Evolutionary conservation across 164 flowering plant species (phyloP).

Genomic region (Protea cynaroides): DNA sequence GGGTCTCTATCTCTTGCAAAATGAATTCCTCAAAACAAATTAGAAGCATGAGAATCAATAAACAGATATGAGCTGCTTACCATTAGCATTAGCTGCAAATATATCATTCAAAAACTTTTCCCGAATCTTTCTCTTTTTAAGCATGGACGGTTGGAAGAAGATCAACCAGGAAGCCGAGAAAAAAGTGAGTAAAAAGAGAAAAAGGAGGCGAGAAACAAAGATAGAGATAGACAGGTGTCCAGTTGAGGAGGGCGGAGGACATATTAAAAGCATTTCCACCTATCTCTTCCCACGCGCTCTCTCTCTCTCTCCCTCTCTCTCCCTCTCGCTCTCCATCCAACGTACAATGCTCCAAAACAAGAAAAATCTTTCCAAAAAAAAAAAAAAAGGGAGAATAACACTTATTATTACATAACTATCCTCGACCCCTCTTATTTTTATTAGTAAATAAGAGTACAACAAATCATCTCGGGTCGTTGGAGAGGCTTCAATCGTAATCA

Average conservation of each 20-base stretch:
- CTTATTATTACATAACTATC: no score
- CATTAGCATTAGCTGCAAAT: constrained; percentile 6
- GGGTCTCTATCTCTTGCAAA: not conserved
- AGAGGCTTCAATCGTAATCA: no score
- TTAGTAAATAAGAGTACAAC: no score
- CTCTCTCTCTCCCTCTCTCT: not conserved
- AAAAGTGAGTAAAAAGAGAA: constrained; percentile 6
- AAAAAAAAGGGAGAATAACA: no score
- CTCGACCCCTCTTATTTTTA: no score
- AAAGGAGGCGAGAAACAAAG: not conserved
- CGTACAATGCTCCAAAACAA: not conserved
- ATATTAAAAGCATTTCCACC: constrained; percentile 16
- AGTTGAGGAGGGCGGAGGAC: constrained; percentile 5
- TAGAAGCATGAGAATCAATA: not conserved
- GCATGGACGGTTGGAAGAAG: not conserved
- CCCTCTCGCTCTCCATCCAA: not conserved
- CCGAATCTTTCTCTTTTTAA: not conserved
- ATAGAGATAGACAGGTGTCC: constrained; percentile 23
- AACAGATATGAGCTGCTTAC: constrained; percentile 16
- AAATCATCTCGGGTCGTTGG: no score
- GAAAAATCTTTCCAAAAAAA: not conserved
- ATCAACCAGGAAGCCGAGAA: not conserved
- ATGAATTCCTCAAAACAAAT: not conserved
- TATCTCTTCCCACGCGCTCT: not conserved
- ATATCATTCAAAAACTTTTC: not conserved